phyloP scores from a whole-genome alignment of 2,329 filamentous ascomycete species.

The Torrubiellomyces zombiae region DNA sequence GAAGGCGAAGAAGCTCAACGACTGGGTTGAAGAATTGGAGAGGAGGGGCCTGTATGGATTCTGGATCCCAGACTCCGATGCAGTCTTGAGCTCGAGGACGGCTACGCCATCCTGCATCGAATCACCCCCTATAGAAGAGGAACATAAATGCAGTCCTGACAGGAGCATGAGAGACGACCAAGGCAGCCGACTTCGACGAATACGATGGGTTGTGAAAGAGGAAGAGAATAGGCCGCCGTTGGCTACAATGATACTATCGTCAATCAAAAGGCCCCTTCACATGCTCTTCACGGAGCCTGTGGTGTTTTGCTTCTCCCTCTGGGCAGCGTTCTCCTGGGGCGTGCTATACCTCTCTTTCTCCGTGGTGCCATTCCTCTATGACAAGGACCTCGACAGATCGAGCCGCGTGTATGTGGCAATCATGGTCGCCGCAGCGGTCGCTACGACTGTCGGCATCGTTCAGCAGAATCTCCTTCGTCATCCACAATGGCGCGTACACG shows the following conservation, averaged over 20 bases:
- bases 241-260: conserved; percentile 52
- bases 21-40: conserved; percentile 65
- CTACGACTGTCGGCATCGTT: conserved; percentile 51
- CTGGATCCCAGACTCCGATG: conserved; percentile 13
- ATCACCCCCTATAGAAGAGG: too few relatives aligned
- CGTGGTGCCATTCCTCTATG: conserved; percentile 65
- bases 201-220: conserved; percentile 65
- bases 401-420: conserved; percentile 62
- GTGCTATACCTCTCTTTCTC: conserved; percentile 74
- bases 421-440: conserved; percentile 47
- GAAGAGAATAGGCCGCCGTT: conserved; percentile 63
- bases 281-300: conserved; percentile 61
- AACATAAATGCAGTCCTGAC: too few relatives aligned
- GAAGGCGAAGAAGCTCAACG: conserved; percentile 58
- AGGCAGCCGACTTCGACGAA: conserved; percentile 21
- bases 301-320: conserved; percentile 75
- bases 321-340: conserved; percentile 82
- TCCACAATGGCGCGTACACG: conserved; percentile 14
- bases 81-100: not conserved
- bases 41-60: conserved; percentile 37
- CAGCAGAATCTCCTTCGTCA: conserved; percentile 51
- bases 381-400: conserved; percentile 43
- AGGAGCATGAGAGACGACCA: too few relatives aligned
- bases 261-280: conserved; percentile 62
- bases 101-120: too few relatives aligned